Evolutionary conservation across 176 grass and related monocot species (phyloP), one percentile per base, ranked within the genome.

Genomic region (Lolium perenne): DNA sequence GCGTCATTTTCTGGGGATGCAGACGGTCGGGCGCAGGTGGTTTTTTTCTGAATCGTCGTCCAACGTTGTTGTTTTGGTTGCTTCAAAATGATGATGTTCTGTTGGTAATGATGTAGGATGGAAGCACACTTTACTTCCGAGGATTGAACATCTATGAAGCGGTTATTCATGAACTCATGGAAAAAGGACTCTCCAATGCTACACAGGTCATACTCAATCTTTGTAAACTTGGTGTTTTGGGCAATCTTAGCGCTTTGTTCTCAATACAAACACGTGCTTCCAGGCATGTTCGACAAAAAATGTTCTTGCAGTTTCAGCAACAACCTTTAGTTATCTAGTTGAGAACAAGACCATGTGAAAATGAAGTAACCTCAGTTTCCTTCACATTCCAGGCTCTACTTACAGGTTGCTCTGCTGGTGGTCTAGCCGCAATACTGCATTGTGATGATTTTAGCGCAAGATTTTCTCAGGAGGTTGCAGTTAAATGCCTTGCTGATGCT

Each of bases 371-470:
- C 38, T 77, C 4, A 43, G 15, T 56, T 73, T 81, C 82, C 41
- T n/a, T 22, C 75, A 57, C 13, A 50, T 58, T 91, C 46, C 83
- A 97, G 95, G 89, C 92, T 4, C 82, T 97, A 35, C 90, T 97
- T 59, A 80, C 89, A 22, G 92, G 95, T 38, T 94, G 92, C n/a
- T 97, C 95, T 88, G 95, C 95, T 85, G 95, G 95, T 82, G 87
- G 87, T 60, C 87, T 93, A 76, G 91, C 95, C 61, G 81, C 92
- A 3, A 67, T 91, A 7, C 82, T 97, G 43, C 92, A 97, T 67
- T 97, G 95, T 65, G 85, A 95, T 85, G 86, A 97, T 83, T 97
- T 95, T 59, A 41, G 55, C 76, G 65, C 58, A 65, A 23, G 72
- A 54, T 82, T 97, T 21, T 72, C 85, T 59, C 72, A 80, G 7